A percentile compares a stretch with the other conserved stretches of the same genome.
Conservation (phyloP, 108 stramenopile species). For the Cyclostephanos tholiformis region DNA sequence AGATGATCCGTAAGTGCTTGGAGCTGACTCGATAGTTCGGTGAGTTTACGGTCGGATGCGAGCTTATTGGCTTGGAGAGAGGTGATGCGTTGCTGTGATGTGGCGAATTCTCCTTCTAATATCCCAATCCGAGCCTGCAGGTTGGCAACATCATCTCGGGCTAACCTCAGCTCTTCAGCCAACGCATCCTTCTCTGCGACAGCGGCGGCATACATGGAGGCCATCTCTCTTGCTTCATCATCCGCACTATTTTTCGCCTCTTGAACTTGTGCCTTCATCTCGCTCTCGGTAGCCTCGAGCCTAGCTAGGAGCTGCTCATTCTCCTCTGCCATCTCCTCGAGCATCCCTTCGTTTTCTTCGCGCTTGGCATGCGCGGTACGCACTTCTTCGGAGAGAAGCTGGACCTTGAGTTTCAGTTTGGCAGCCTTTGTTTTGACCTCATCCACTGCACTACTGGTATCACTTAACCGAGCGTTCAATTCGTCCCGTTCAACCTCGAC, state of each 20-base stretch:
- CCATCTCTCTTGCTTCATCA: conserved; percentile 8
- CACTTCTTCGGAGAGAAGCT: conserved; percentile 6
- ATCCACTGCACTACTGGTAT: conserved; percentile 7
- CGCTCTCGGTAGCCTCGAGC: conserved; percentile 18
- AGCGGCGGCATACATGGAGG: neutral
- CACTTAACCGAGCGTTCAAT: conserved; percentile 27
- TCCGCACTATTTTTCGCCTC: conserved; percentile 22
- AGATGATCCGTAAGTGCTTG: conserved; percentile 28
- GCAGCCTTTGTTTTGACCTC: conserved; percentile 12
- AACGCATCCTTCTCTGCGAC: conserved; percentile 36
- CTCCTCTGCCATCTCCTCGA: conserved; percentile 35
- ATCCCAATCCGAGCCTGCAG: conserved; percentile 10
- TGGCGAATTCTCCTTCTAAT: conserved; percentile 17
- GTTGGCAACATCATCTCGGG: conserved; percentile 19
- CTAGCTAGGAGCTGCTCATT: conserved; percentile 26
- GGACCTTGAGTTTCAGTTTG: conserved; percentile 25
- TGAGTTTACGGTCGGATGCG: conserved; percentile 26
- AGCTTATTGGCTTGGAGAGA: conserved; percentile 13
- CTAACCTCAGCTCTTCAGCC: conserved; percentile 26
- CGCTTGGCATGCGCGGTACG: conserved; percentile 2
- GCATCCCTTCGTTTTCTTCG: conserved; percentile 12
- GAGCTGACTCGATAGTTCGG: conserved; percentile 23
- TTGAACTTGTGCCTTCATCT: conserved; percentile 2
- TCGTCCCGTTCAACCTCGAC: conserved; percentile 42
- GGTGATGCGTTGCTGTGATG: conserved; percentile 28